Evolutionary conservation across 2,329 filamentous ascomycete species (phyloP).

Genomic region (Pseudogymnoascus sp.): DNA sequence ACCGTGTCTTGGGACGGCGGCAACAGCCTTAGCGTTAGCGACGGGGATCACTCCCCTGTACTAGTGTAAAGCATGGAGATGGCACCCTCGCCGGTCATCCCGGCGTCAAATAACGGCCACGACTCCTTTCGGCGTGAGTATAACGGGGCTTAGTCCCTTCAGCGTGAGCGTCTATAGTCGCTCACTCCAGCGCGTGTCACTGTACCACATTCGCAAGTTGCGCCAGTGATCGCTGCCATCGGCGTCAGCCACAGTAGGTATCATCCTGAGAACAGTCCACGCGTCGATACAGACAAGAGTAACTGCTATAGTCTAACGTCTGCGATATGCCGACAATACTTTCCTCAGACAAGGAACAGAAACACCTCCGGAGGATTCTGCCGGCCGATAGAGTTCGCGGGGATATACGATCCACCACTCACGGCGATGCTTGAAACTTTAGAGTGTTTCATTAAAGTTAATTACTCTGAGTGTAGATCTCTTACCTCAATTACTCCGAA

Average conservation of each 20-base stretch:
- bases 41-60: background rate
- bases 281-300: background rate
- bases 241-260: background rate
- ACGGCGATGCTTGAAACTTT: background rate
- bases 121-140: background rate
- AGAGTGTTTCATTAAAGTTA: constrained; percentile 7
- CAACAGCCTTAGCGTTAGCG: background rate
- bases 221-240: background rate
- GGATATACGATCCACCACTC: constrained; percentile 3
- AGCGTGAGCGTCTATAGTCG: background rate
- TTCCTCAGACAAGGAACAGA: background rate
- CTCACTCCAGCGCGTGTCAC: background rate
- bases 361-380: background rate
- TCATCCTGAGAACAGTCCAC: background rate
- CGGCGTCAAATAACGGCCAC: background rate
- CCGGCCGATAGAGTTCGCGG: background rate
- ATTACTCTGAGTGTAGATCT: background rate
- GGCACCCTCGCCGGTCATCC: background rate
- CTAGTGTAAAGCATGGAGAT: background rate
- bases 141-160: background rate
- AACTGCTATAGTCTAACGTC: background rate
- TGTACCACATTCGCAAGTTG: background rate
- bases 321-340: background rate
- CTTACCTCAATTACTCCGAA: background rate
- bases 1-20: background rate